These are phyloP conservation scores for Fraxinus greggii DNA, from an alignment of 305 asterid species.

Conservation along the genomic window DNA sequence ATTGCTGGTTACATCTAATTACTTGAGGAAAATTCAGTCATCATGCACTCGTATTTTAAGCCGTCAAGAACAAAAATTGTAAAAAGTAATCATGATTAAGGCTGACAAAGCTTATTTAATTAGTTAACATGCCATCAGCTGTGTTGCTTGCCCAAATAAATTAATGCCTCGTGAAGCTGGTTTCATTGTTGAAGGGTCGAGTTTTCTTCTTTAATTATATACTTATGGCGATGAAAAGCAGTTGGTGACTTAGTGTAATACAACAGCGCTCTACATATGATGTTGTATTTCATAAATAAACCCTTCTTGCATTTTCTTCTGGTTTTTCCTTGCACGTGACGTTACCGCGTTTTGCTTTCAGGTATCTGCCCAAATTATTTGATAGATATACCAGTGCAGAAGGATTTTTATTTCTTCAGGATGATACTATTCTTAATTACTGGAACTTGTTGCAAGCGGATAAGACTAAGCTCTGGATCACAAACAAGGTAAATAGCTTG, in stretches of 20 bases:
- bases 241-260: not conserved
- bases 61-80: not conserved
- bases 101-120: not conserved
- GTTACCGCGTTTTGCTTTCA: slow-evolving; percentile 30
- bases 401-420: slow-evolving; percentile 87
- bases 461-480: slow-evolving; percentile 81
- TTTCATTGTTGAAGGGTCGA: not conserved
- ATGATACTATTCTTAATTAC: slow-evolving; percentile 86
- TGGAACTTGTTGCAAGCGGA: slow-evolving; percentile 95
- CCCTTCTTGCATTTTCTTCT: not conserved
- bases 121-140: not conserved
- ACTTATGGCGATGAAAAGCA: not conserved
- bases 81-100: not conserved
- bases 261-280: not conserved
- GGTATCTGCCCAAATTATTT: slow-evolving; percentile 69
- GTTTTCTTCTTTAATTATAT: not conserved
- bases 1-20: not conserved
- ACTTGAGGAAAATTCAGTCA: not conserved
- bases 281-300: not conserved
- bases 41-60: not conserved
- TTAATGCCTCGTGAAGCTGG: not conserved
- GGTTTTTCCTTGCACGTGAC: slow-evolving; percentile 20
- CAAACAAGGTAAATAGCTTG: slow-evolving; percentile 65
- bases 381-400: slow-evolving; percentile 80
- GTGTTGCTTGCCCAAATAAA: not conserved